Conservation (phyloP, 2,329 filamentous ascomycete genomes). For the Pezicula carpinea region DNA sequence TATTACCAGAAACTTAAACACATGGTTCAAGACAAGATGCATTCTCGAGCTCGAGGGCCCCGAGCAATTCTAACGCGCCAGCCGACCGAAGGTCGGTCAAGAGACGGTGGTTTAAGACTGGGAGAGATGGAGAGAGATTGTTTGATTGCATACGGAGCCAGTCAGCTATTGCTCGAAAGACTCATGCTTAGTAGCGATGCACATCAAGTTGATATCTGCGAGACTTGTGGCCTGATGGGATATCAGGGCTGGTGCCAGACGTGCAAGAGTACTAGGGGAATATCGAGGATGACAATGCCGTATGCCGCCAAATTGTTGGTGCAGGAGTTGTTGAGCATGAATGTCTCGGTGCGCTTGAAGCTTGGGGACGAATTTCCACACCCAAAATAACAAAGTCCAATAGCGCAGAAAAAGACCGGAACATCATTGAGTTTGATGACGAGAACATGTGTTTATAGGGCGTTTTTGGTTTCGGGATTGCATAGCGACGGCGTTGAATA, state of each 20-base stretch:
- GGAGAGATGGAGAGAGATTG: constrained; percentile 99
- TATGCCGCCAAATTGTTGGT: constrained; percentile 96
- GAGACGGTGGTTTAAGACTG: constrained; percentile 85
- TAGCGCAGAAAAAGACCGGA: no score
- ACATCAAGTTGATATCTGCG: constrained; percentile 88
- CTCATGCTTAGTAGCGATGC: constrained; percentile 93
- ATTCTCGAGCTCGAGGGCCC: constrained; percentile 85
- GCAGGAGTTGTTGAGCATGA: constrained; percentile 97
- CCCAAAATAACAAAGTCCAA: constrained; percentile 9
- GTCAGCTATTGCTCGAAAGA: constrained; percentile 84
- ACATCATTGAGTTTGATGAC: no score
- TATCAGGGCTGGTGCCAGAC: constrained; percentile 94
- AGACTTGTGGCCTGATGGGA: constrained; percentile 89
- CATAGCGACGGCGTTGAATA: no score
- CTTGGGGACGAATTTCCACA: constrained; percentile 87
- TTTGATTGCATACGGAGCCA: constrained; percentile 92
- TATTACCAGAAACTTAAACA: constrained; percentile 99
- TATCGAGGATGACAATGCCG: constrained; percentile 92
- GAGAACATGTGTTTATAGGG: no score
- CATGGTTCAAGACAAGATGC: constrained; percentile 99
- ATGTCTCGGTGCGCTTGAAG: constrained; percentile 88
- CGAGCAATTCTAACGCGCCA: constrained; percentile 89
- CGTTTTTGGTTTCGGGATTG: no score
- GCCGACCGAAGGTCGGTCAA: constrained; percentile 89
- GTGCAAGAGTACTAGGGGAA: constrained; percentile 77